Evolutionary conservation across 495 filamentous ascomycete species (phyloP).

Genomic region (Lepraria neglecta): DNA sequence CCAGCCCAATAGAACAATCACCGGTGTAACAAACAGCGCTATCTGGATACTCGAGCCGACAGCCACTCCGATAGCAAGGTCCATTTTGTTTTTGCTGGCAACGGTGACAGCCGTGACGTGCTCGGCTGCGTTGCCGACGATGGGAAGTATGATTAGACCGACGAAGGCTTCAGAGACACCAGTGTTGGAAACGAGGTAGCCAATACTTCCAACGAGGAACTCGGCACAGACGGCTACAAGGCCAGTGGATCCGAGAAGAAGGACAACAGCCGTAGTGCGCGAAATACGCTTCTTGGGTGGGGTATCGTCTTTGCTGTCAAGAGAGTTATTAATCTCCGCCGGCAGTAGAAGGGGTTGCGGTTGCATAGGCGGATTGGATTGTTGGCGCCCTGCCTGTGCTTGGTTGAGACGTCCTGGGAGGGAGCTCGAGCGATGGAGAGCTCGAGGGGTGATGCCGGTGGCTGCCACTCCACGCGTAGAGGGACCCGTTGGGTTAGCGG

Average conservation of each 20-base stretch:
- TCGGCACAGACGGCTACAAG: conserved; percentile 83
- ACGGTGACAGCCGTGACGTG: conserved; percentile 87
- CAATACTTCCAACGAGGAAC: conserved; percentile 77
- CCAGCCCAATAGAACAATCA: conserved; percentile 88
- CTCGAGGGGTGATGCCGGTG: conserved; percentile 48
- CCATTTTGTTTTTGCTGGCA: conserved; percentile 93
- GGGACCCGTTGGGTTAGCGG: conserved; percentile 35
- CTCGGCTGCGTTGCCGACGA: conserved; percentile 89
- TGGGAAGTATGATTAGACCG: conserved; percentile 80
- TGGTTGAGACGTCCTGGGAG: conserved; percentile 65
- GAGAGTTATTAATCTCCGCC: conserved; percentile 32
- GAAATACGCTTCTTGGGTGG: conserved; percentile 55
- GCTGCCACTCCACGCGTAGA: conserved; percentile 38
- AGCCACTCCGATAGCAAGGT: conserved; percentile 84
- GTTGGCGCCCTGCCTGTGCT: conserved; percentile 30
- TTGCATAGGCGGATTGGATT: conserved; percentile 36
- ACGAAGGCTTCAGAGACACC: conserved; percentile 72
- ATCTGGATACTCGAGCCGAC: conserved; percentile 84
- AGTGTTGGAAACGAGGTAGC: conserved; percentile 59
- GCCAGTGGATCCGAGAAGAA: conserved; percentile 68
- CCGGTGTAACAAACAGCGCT: conserved; percentile 82
- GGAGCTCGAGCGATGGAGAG: conserved; percentile 71
- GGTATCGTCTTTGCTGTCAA: conserved; percentile 32
- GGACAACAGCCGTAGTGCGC: conserved; percentile 63
- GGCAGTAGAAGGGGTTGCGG: conserved; percentile 39